These are phyloP conservation scores for Nicotiana obtusifolia DNA, from an alignment of 257 asterid genomes.

Conservation along the genomic window DNA sequence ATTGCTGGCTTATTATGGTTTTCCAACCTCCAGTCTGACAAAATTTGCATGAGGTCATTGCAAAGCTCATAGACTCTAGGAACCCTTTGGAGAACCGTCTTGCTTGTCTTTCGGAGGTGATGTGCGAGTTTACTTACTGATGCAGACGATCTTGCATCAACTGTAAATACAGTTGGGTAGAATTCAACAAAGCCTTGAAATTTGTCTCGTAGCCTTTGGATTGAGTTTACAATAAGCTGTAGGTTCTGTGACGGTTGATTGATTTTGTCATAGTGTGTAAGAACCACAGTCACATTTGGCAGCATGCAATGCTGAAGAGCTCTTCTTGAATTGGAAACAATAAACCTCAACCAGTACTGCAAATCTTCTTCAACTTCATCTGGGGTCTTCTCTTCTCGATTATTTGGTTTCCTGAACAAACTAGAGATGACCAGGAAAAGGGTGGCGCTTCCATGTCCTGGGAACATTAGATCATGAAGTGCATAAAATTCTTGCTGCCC, in stretches of 20 bases:
- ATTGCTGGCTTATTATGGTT: constrained; percentile 59
- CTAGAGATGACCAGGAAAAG: constrained; percentile 52
- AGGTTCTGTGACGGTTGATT: constrained; percentile 43
- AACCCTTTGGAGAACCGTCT: constrained; percentile 54
- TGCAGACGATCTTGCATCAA: constrained; percentile 86
- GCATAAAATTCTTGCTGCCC: constrained; percentile 66
- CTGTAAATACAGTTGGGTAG: constrained; percentile 74
- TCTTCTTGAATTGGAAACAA: constrained; percentile 65
- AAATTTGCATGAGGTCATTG: constrained; percentile 42
- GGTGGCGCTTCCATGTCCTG: constrained; percentile 76
- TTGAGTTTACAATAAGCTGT: constrained; percentile 32
- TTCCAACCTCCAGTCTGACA: constrained; percentile 60
- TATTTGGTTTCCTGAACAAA: constrained; percentile 55
- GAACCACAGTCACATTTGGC: constrained; percentile 69
- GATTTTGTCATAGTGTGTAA: constrained; percentile 69
- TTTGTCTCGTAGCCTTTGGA: constrained; percentile 51
- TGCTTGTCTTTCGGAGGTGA: constrained; percentile 54
- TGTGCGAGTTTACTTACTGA: constrained; percentile 62
- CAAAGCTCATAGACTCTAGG: constrained; percentile 78
- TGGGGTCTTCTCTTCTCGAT: constrained; percentile 44
- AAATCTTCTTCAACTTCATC: constrained; percentile 72
- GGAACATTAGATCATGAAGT: constrained; percentile 74
- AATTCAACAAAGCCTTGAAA: constrained; percentile 64
- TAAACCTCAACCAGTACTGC: constrained; percentile 70
- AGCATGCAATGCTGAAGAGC: constrained; percentile 71